Evolutionary conservation across 805 yeast genomes (phyloP), one percentile per base, ranked within the genome.

Genomic region (Teunomyces pallodes): DNA sequence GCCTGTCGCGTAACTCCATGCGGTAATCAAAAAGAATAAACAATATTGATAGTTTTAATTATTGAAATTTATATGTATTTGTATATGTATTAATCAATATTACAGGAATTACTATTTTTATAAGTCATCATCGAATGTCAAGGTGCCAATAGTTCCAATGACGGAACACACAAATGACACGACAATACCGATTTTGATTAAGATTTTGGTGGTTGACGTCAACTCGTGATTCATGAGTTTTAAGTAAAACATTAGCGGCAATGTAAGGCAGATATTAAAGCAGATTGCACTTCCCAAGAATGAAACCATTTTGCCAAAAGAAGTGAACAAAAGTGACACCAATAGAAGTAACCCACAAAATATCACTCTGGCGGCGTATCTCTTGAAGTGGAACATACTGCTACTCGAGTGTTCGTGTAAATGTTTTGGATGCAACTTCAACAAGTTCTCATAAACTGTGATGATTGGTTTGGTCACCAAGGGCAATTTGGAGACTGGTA

Each of bases 401-500:
- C 35, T 10, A 9, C 27, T 36, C 17, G n/a, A 4, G 29, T 36
- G 13, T 10, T 36, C 32, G 36, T 16, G 28, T 30, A 29, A 24
- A 38, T 42, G n/a, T 41, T 44, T 31, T 32, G 46, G 36, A 7
- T 17, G 36, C 12, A 51, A 39, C 41, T 33, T 40, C 41, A 52
- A 52, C 7, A 38, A 33, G 17, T 45, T 27, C 33, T 87, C 95
- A 33, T 86, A 59, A 0, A 90, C 82, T 1, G 91, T 76, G 29
- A 87, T 80, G 27, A 90, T 82, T 0, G 97, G 97, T 58, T 90
- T 81, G 9, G 91, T 87, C 54, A 84, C 85, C 36, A 90, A 74
- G 0, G 97, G 96, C 1, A 90, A 78, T 59, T 90, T 90, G 1
- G 96, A 88, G 28, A 90, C 64, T 1, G 97, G 96, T 20, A 90